phyloP scores from a whole-genome alignment of 1,284 basidiomycete genomes.

The Microbotryum intermedium region DNA sequence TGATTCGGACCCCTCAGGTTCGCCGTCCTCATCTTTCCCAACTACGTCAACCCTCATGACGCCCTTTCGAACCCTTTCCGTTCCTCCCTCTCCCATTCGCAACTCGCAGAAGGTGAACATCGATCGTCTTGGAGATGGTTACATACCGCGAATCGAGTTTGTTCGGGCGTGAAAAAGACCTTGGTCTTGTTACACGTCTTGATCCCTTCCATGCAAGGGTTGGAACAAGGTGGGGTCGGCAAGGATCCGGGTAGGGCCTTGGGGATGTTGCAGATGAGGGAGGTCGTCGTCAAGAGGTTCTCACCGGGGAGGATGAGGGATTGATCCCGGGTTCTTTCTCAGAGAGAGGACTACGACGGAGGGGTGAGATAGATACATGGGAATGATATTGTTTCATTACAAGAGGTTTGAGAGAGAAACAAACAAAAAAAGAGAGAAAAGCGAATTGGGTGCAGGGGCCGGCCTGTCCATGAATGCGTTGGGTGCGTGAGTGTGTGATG shows the following conservation, averaged over 20 bases:
- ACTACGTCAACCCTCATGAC: conserved; percentile 75
- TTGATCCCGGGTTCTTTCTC: too few relatives aligned
- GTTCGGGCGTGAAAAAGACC: conserved; percentile 96
- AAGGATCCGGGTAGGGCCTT: conserved; percentile 36
- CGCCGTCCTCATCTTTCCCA: conserved; percentile 75
- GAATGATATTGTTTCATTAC: neutral
- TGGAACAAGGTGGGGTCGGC: conserved; percentile 10
- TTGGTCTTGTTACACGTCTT: conserved; percentile 82
- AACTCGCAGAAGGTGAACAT: neutral
- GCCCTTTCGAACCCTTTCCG: conserved; percentile 52
- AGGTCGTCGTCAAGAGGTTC: conserved; percentile 77
- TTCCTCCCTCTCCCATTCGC: conserved; percentile 42
- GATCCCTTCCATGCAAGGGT: conserved; percentile 53
- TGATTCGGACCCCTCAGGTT: conserved; percentile 51
- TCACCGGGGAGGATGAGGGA: conserved; percentile 87
- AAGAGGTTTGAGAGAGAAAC: neutral
- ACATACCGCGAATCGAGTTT: conserved; percentile 92
- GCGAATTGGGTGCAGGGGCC: neutral
- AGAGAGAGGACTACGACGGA: too few relatives aligned
- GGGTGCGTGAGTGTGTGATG: too few relatives aligned
- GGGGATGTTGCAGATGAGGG: conserved; percentile 64
- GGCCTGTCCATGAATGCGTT: too few relatives aligned
- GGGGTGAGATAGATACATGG: too few relatives aligned
- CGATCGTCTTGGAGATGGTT: conserved; percentile 73
- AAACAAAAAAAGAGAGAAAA: neutral